Conservation (phyloP, 2,329 filamentous ascomycete genomes). For the Fusarium sp. region DNA sequence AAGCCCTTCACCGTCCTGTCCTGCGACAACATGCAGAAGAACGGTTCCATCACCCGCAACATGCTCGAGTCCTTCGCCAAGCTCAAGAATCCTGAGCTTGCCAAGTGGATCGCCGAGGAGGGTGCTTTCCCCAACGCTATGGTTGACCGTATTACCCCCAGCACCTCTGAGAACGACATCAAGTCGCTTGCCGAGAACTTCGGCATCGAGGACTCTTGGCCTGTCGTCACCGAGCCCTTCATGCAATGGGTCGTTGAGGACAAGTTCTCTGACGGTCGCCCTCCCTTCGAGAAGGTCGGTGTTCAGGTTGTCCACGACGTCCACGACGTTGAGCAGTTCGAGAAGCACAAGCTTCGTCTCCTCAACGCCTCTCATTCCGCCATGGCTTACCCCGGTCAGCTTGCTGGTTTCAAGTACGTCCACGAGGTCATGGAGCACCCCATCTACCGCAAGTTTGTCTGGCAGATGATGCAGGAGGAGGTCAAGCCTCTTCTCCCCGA, state of each 20-base stretch:
- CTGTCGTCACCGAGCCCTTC: conserved; percentile 66
- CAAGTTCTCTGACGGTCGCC: conserved; percentile 62
- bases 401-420: conserved; percentile 65
- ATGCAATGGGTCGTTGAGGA: conserved; percentile 68
- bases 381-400: conserved; percentile 62
- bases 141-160: conserved; percentile 67
- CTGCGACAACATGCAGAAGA: conserved; percentile 69
- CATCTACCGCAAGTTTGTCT: conserved; percentile 59
- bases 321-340: conserved; percentile 64
- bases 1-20: conserved; percentile 66
- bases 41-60: conserved; percentile 62
- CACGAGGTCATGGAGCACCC: conserved; percentile 65
- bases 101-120: conserved; percentile 60
- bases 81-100: conserved; percentile 58
- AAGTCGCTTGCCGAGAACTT: conserved; percentile 56
- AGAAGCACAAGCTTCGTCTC: conserved; percentile 67
- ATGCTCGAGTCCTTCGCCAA: conserved; percentile 64
- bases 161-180: conserved; percentile 60
- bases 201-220: conserved; percentile 62
- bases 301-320: conserved; percentile 64
- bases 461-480: conserved; percentile 67
- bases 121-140: conserved; percentile 66
- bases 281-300: conserved; percentile 63
- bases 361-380: conserved; percentile 65
- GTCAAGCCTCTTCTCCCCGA: conserved; percentile 63